These are phyloP conservation scores for Davidsoniella eucalypti DNA, from an alignment of 2,329 filamentous ascomycete species.

Conservation along the genomic window DNA sequence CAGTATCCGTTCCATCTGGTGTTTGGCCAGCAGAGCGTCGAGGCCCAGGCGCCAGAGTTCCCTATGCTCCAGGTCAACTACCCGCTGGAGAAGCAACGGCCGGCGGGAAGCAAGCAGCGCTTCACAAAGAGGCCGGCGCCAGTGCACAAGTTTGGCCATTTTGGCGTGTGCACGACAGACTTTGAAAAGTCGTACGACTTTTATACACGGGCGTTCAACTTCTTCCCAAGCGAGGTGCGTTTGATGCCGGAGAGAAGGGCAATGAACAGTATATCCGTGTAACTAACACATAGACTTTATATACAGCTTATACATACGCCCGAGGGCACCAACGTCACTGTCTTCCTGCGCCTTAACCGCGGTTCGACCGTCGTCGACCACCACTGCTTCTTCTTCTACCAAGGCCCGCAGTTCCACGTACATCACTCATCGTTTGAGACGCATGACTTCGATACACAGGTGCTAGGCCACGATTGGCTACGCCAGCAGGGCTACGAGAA, in stretches of 20 bases:
- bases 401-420: slow-evolving; percentile 34
- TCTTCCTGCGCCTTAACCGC: slow-evolving; percentile 29
- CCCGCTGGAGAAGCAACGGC: slow-evolving; percentile 26
- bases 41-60: slow-evolving; percentile 21
- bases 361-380: slow-evolving; percentile 31
- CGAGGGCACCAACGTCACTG: slow-evolving; percentile 23
- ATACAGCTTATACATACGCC: slow-evolving; percentile 14
- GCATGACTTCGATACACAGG: slow-evolving; percentile 54
- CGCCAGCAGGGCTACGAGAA: slow-evolving; percentile 42
- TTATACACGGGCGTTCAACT: slow-evolving; percentile 33
- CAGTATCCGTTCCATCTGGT: slow-evolving; percentile 42
- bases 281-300: neutral
- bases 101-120: slow-evolving; percentile 30
- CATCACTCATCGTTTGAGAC: slow-evolving; percentile 57
- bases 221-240: slow-evolving; percentile 28
- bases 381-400: slow-evolving; percentile 34
- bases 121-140: slow-evolving; percentile 31
- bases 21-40: slow-evolving; percentile 30
- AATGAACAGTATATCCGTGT: too few relatives aligned
- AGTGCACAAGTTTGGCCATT: slow-evolving; percentile 38
- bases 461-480: slow-evolving; percentile 54
- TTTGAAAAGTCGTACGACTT: slow-evolving; percentile 33
- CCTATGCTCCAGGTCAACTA: slow-evolving; percentile 30
- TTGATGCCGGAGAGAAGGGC: too few relatives aligned
- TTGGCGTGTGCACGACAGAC: slow-evolving; percentile 35